These are phyloP conservation scores for Fomitopsis schrenkii DNA, from an alignment of 1,284 basidiomycete genomes.

Conservation along the genomic window DNA sequence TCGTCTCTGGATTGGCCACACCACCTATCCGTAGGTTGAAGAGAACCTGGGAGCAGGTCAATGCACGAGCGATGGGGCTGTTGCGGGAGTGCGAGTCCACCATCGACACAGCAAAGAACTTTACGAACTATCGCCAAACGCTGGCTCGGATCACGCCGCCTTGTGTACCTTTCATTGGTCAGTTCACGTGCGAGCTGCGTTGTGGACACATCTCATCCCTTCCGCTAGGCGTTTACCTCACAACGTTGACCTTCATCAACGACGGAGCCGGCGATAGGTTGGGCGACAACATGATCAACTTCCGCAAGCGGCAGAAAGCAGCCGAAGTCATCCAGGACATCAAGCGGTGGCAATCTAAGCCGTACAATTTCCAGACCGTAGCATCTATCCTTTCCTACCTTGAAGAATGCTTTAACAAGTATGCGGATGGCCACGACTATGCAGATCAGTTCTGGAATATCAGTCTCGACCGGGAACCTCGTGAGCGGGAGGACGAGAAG, in stretches of 20 bases:
- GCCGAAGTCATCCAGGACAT: constrained; percentile 97
- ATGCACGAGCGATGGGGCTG: constrained; percentile 64
- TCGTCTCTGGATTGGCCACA: constrained; percentile 93
- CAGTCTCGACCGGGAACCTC: constrained; percentile 84
- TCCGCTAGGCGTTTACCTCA: constrained; percentile 84
- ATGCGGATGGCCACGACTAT: constrained; percentile 44
- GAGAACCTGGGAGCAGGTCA: constrained; percentile 93
- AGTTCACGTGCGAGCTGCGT: constrained; percentile 17
- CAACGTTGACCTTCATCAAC: constrained; percentile 95
- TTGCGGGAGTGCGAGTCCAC: constrained; percentile 75
- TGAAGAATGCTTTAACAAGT: constrained; percentile 70
- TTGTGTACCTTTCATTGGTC: constrained; percentile 97
- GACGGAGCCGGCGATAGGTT: constrained; percentile 94
- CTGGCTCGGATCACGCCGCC: constrained; percentile 88
- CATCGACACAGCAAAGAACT: constrained; percentile 90
- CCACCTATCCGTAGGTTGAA: constrained; percentile 91
- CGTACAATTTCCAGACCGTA: constrained; percentile 82
- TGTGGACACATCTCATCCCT: not conserved
- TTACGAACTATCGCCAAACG: constrained; percentile 85
- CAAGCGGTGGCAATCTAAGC: constrained; percentile 89
- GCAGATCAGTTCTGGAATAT: constrained; percentile 76
- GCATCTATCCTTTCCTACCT: constrained; percentile 72
- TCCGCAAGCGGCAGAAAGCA: constrained; percentile 90
- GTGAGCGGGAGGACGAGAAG: constrained; percentile 92
- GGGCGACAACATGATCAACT: constrained; percentile 85